Conservation (phyloP, 1,284 basidiomycete genomes). For the Grifola frondosa region DNA sequence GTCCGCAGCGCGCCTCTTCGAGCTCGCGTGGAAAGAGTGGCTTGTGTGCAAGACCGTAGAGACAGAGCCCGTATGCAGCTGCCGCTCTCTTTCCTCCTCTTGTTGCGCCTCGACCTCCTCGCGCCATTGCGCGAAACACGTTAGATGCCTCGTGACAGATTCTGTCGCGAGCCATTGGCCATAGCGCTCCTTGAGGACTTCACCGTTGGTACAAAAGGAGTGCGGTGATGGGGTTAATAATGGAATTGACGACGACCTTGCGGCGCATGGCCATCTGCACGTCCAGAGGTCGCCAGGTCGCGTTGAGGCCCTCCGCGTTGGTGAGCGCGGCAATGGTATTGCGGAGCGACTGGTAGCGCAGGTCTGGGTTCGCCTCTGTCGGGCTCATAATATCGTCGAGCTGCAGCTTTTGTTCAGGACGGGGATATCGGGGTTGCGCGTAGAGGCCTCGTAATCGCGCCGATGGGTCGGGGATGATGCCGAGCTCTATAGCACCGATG, state of each 20-base stretch:
- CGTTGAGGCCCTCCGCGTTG: constrained; percentile 54
- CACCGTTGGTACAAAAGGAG: constrained; percentile 78
- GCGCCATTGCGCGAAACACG: constrained; percentile 54
- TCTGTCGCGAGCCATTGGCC: constrained; percentile 44
- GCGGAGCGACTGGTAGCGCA: constrained; percentile 59
- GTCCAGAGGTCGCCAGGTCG: constrained; percentile 66
- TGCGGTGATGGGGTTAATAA: constrained; percentile 88
- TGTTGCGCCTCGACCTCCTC: constrained; percentile 35
- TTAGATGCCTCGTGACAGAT: constrained; percentile 63
- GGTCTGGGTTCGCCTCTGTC: constrained; percentile 23
- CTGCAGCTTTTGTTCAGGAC: constrained; percentile 39
- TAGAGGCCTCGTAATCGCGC: constrained; percentile 59
- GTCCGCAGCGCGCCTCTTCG: constrained; percentile 39
- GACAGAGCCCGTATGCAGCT: background rate
- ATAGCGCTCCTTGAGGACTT: constrained; percentile 49
- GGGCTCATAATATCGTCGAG: constrained; percentile 57
- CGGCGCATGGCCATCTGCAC: constrained; percentile 75
- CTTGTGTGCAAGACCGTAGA: constrained; percentile 20
- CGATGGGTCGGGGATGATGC: constrained; percentile 71
- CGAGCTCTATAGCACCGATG: constrained; percentile 74
- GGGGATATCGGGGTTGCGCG: constrained; percentile 35
- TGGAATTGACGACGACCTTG: constrained; percentile 84
- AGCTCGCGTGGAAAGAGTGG: constrained; percentile 42
- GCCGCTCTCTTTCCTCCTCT: constrained; percentile 19
- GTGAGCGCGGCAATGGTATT: constrained; percentile 70